Evolutionary conservation across 2,329 filamentous ascomycete species (phyloP).

Genomic region (Calonectria ilicicola): DNA sequence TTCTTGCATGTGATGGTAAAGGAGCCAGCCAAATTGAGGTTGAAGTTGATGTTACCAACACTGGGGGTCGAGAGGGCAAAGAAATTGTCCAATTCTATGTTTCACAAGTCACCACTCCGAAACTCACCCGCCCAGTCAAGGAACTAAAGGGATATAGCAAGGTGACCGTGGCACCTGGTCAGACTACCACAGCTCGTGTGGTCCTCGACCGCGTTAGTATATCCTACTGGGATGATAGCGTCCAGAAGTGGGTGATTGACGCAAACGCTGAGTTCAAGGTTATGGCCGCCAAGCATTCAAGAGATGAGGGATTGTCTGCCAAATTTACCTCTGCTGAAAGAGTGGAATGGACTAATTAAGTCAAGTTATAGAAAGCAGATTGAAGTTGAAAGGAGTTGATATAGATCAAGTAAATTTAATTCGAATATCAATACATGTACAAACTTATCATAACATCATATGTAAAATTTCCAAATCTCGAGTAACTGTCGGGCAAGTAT

Average conservation of each 20-base stretch:
- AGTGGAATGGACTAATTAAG: conserved; percentile 26
- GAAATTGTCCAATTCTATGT: conserved; percentile 33
- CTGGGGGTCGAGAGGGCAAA: conserved; percentile 19
- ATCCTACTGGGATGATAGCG: conserved; percentile 30
- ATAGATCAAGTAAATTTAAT: too few relatives aligned
- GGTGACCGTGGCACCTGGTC: conserved; percentile 8
- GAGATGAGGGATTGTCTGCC: conserved; percentile 12
- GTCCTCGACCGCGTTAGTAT: conserved; percentile 27
- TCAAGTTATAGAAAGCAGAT: background rate
- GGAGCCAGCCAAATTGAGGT: conserved; percentile 7
- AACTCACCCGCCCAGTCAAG: conserved; percentile 15
- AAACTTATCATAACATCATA: background rate
- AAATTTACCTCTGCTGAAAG: conserved; percentile 3
- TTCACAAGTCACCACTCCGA: conserved; percentile 7
- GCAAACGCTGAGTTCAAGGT: conserved; percentile 24
- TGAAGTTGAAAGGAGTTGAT: background rate
- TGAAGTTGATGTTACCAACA: conserved; percentile 30
- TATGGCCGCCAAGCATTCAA: conserved; percentile 26
- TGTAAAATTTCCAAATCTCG: conserved; percentile 5
- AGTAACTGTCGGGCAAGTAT: conserved; percentile 15
- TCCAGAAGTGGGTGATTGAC: conserved; percentile 30
- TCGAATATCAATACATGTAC: too few relatives aligned
- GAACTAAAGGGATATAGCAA: conserved; percentile 35
- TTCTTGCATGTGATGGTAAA: background rate
- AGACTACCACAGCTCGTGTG: conserved; percentile 24